Base-by-base conservation (phyloP, 495 filamentous ascomycete genomes). In the Apiosordaria backusii region DNA sequence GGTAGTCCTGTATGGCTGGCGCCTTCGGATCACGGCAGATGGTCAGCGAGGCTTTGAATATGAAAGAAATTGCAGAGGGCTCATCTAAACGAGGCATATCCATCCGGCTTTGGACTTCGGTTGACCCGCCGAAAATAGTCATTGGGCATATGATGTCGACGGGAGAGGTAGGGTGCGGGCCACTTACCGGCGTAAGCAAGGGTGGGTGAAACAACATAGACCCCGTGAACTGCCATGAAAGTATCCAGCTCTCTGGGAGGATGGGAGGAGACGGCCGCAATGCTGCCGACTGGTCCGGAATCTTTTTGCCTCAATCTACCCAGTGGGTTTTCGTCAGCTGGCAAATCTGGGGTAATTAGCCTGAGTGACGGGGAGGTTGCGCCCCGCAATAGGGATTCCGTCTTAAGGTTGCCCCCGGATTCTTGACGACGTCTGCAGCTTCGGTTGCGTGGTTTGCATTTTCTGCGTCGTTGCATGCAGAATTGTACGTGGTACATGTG, bases 271-370 rank as follows among this genome's bases (percentile, higher is more conserved):
- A 23, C 19, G 53, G 53, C 58, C 50, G 67, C 73, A 66, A 71
- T 45, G 71, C 71, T 75, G 73, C 73, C 73, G 73, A 75, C 71
- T 75, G 73, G 73, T 70, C 71, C 69, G 69, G 67, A 45, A 58
- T 21, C 65, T 71, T 70, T 65, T 23, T 59, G 15, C 4, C 3
- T 26, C 64, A 64, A 70, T 73, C 26, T 71, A 71, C 26, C 22
- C 57, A n/a, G 26, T 61, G 18, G 29, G 59, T 27, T 21, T 70
- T 60, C 60, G 50, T 67, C 63, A 54, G 52, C 70, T 54, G 72
- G 67, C 54, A 72, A 73, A 71, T 71, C 72, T 71, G 72, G 72
- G 70, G 72, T 73, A 75, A 75, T 67, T 71, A 61, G 59, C 59
- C 59, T 61, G 59, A 61, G 24, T 55, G 9, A 61, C 25, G 21